A percentile compares a stretch with the other conserved stretches of the same genome.
phyloP scores from a whole-genome alignment of 352 stramenopile genomes.

The Globisporangium nunn region DNA sequence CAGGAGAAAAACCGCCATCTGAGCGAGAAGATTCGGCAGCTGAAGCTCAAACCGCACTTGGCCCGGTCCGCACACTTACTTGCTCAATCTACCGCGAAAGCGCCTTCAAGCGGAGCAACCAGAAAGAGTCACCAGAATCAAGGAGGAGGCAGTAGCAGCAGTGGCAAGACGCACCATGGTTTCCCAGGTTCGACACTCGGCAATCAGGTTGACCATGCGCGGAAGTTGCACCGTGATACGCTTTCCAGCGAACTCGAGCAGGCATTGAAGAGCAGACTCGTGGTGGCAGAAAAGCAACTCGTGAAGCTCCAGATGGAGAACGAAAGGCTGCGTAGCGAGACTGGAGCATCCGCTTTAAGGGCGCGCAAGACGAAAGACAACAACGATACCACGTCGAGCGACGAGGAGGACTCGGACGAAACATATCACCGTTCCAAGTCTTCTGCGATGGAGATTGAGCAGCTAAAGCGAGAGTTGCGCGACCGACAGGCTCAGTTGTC shows the following conservation, averaged over 20 bases:
- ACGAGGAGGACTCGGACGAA: constrained; percentile 14
- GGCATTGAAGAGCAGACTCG: constrained; percentile 61
- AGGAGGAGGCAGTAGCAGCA: background rate
- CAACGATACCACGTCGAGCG: constrained; percentile 23
- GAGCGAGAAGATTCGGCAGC: constrained; percentile 40
- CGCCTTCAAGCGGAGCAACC: background rate
- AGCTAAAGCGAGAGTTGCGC: constrained; percentile 68
- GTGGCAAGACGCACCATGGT: constrained; percentile 3
- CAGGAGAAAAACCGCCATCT: constrained; percentile 64
- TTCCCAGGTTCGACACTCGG: constrained; percentile 29
- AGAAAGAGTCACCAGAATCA: constrained; percentile 4
- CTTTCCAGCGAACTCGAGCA: constrained; percentile 55
- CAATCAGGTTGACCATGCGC: constrained; percentile 34
- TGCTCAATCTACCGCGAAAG: constrained; percentile 12
- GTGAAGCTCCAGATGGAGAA: constrained; percentile 68
- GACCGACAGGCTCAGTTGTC: constrained; percentile 77
- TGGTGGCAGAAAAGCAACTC: constrained; percentile 66
- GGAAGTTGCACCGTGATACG: constrained; percentile 41
- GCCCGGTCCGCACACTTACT: background rate
- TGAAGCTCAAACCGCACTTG: constrained; percentile 19
- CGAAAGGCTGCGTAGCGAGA: constrained; percentile 30
- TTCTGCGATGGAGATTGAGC: constrained; percentile 29
- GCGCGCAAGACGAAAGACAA: constrained; percentile 18
- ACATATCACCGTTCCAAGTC: constrained; percentile 2
- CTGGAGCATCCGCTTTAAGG: constrained; percentile 2